Evolutionary conservation across 1,284 basidiomycete genomes (phyloP), one percentile per base, ranked within the genome.

Genomic region (Wallemia ichthyophaga): DNA sequence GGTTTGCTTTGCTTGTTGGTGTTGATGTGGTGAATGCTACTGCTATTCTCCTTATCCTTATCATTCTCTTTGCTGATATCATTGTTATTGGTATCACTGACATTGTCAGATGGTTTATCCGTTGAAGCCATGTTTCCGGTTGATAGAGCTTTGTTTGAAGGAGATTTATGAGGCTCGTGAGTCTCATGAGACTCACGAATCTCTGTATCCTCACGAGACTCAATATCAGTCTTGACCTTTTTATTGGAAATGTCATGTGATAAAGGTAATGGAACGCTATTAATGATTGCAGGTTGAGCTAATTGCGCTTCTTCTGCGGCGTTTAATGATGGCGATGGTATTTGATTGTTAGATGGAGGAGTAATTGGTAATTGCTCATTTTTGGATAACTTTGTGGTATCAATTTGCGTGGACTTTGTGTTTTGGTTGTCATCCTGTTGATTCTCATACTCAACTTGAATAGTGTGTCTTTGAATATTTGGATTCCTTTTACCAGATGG

Each of bases 381-480:
- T 48, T 5, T 5, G 11, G 37, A 48, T 48, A 48, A 48, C 5
- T 15, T 11, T 5, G 7, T 48, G 37, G 37, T 48, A 48, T 48
- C 37, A 48, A 48, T 15, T 48, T 48, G n/a, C 11, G 37, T 17
- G 9, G 37, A 17, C 17, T 31, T 31, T 31, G 28, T 7, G 7
- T 48, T 19, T 3, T 11, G 13, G n/a, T 48, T 11, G 11, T 48
- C 37, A 48, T 48, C 37, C 37, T 48, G 13, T 48, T 48, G 37
- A 48, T 48, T 48, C n/a, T 48, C 37, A 48, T 48, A 48, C n/a
- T 48, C 37, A 48, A 48, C 37, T 48, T 48, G 37, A 48, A 48
- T 48, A 48, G 37, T 48, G n/a, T 48, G 37, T 48, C 37, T 48
- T 48, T 48, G 37, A 5, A 48, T 21, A 21, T 48, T n/a, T n/a